Base-by-base conservation (phyloP, 2,329 filamentous ascomycete species). In the Cryphonectria nitschkei region DNA sequence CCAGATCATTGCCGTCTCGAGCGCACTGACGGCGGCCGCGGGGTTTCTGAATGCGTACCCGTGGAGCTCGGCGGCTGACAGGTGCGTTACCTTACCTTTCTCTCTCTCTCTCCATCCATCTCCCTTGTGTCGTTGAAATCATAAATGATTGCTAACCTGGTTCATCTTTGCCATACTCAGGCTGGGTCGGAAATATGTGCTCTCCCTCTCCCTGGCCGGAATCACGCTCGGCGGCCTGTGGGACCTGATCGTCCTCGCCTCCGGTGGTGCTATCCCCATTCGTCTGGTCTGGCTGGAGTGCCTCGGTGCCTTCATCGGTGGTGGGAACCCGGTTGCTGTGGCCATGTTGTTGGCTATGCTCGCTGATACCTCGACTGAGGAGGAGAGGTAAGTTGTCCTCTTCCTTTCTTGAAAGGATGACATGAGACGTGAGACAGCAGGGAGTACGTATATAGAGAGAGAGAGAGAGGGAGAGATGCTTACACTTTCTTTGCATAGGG, bases 31-130 rank as follows among this genome's bases (percentile, higher is more conserved):
- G 22, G 52, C 67, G 22, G 65, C 26, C 32, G 19, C 29, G 41
- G 56, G 65, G 9, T 62, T 63, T 41, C 29, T 67, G 34, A 34
- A 41, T 29, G 41, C 37, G 1, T 67, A 68, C 34, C 70, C 70
- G 26, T 71, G 70, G 70, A 61, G 61, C 26, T 26, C 68, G 2
- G 37, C 52, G 32, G 69, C 70, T 29, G 70, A 71, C 39, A 66
- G 19, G 69, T 71, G 61, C 6, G 43, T 39, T 39, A 11, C 9
- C 9, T 39, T 1, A 34, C 34, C 9, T 9, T 39, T 39, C 9
- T 39, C 9, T 39, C 37, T 9, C 9, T 2, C 9, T 39, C 7
- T 13, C 1, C 26, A 26, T 39, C 37, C 2, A 34, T 34, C 34
- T 6, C 34, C 34, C 34, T 34, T 6, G 3, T 34, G 34, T 34